phyloP scores from a whole-genome alignment of 129 eudicot genomes.

The Flaveria sonorensis region DNA sequence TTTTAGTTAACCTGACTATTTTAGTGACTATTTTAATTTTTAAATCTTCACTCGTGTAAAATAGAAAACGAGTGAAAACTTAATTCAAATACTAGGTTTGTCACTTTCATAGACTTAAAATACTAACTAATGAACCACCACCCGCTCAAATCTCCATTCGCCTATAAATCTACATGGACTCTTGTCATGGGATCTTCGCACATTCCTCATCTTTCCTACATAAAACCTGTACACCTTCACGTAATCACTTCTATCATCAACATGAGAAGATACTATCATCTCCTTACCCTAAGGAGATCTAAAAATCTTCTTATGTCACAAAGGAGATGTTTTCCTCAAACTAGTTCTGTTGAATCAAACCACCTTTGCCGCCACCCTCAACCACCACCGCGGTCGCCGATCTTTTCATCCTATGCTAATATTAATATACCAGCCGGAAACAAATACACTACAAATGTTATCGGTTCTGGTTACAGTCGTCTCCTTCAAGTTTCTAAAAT shows the following conservation, averaged over 20 bases:
- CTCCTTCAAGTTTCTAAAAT: slow-evolving; percentile 10
- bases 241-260: not conserved
- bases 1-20: too few species aligned
- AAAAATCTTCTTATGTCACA: slow-evolving; percentile 10
- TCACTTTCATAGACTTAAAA: too few species aligned
- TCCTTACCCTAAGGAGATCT: slow-evolving; percentile 18
- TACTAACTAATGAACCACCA: too few species aligned
- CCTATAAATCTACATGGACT: not conserved
- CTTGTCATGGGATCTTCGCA: not conserved
- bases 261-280: slow-evolving; percentile 28
- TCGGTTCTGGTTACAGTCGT: not conserved
- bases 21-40: too few species aligned
- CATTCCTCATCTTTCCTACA: not conserved
- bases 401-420: not conserved
- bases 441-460: not conserved
- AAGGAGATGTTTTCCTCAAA: not conserved
- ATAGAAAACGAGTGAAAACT: too few species aligned
- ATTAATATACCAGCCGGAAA: not conserved
- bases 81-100: too few species aligned
- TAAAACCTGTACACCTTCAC: not conserved
- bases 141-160: not conserved
- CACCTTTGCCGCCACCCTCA: slow-evolving; percentile 1
- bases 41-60: too few species aligned
- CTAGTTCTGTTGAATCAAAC: not conserved
- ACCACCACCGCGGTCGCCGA: not conserved